A percentile compares a stretch with the other conserved stretches of the same genome.
phyloP scores from a whole-genome alignment of 257 asterid genomes.

The Orobanche coerulescens region DNA sequence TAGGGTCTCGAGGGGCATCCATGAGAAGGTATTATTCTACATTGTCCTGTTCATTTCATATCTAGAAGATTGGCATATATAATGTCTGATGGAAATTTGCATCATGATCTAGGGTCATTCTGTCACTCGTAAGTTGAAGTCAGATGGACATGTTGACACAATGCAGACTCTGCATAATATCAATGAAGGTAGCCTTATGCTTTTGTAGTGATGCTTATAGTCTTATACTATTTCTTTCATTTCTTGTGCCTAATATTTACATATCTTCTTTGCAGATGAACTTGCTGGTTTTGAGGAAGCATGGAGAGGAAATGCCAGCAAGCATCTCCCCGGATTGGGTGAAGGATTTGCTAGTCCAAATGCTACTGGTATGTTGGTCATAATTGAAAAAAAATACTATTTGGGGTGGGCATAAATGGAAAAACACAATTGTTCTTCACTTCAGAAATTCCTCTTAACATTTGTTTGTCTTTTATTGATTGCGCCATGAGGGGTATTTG shows the following conservation, averaged over 20 bases:
- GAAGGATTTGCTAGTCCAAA: conserved; percentile 29
- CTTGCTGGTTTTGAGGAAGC: conserved; percentile 62
- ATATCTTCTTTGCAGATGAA: conserved; percentile 42
- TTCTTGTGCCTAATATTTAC: conserved; percentile 10
- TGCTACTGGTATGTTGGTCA: conserved; percentile 32
- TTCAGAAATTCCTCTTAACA: neutral
- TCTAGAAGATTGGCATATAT: conserved; percentile 3
- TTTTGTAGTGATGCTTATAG: neutral
- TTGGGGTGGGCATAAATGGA: neutral
- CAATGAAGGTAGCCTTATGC: conserved; percentile 46
- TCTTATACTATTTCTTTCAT: neutral
- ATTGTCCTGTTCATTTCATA: neutral
- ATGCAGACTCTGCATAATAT: conserved; percentile 84
- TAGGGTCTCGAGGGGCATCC: conserved; percentile 62
- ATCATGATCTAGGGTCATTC: conserved; percentile 72
- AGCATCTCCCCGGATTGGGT: conserved; percentile 52
- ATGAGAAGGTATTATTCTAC: conserved; percentile 50
- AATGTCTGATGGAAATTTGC: conserved; percentile 11
- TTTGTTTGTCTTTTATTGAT: neutral
- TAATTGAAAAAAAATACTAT: too few species aligned
- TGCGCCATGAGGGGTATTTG: neutral
- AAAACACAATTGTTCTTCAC: neutral
- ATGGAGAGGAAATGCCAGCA: conserved; percentile 68
- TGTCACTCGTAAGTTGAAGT: conserved; percentile 57
- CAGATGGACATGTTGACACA: conserved; percentile 82